A percentile compares a stretch with the other conserved stretches of the same genome.
Conservation (phyloP, 441 rosid genomes). For the Erysimum cheiri region DNA sequence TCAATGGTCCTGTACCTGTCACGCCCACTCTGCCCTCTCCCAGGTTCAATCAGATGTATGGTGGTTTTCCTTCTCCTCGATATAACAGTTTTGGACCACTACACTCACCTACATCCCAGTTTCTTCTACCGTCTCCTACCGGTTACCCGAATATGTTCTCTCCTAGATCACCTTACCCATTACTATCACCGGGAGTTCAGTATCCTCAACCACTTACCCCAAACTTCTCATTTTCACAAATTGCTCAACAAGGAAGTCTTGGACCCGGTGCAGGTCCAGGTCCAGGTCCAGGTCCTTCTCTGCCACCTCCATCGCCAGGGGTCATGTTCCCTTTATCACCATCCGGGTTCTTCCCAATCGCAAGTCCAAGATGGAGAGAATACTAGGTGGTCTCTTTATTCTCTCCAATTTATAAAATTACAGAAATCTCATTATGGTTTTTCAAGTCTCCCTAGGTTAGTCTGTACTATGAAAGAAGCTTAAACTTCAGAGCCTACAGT, state of each 20-base stretch:
- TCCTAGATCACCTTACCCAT: slow-evolving; percentile 71
- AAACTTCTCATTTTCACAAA: slow-evolving; percentile 68
- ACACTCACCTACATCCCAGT: slow-evolving; percentile 87
- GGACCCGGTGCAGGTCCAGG: slow-evolving; percentile 60
- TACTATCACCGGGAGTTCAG: slow-evolving; percentile 59
- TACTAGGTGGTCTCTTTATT: slow-evolving; percentile 44
- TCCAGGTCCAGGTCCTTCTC: slow-evolving; percentile 47
- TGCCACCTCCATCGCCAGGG: slow-evolving; percentile 57
- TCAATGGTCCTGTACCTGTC: slow-evolving; percentile 42
- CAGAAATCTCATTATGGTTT: slow-evolving; percentile 7
- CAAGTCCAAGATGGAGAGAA: slow-evolving; percentile 89
- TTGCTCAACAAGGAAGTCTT: slow-evolving; percentile 59
- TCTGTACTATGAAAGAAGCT: slow-evolving; percentile 31
- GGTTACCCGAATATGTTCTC: slow-evolving; percentile 48
- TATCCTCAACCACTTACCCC: slow-evolving; percentile 55
- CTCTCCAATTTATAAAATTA: background rate
- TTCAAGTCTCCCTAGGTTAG: slow-evolving; percentile 25
- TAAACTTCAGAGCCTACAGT: slow-evolving; percentile 31
- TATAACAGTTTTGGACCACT: slow-evolving; percentile 58
- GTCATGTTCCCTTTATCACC: slow-evolving; percentile 45
- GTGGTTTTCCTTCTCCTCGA: slow-evolving; percentile 45
- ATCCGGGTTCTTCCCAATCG: slow-evolving; percentile 60
- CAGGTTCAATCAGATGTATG: slow-evolving; percentile 53
- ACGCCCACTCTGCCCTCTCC: slow-evolving; percentile 44
- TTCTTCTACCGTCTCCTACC: slow-evolving; percentile 56